Evolutionary conservation across 1,284 basidiomycete species (phyloP).

Genomic region (Quambalaria eucalypti): DNA sequence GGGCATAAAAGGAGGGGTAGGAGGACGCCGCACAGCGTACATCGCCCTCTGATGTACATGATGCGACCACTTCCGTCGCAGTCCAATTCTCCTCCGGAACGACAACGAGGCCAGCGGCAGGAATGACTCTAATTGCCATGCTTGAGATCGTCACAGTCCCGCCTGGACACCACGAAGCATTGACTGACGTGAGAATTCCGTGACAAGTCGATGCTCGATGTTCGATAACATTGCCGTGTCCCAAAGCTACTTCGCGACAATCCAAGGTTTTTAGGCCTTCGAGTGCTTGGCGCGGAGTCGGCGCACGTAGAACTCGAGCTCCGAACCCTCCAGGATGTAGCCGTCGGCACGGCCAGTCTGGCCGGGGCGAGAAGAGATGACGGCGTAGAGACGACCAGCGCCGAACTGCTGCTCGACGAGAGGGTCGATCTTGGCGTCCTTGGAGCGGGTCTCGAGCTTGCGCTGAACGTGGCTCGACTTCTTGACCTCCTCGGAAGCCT

Average conservation of each 20-base stretch:
- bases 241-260: too few relatives aligned
- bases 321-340: slow-evolving; percentile 46
- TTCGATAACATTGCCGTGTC: too few relatives aligned
- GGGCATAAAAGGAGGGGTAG: too few relatives aligned
- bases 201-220: background rate
- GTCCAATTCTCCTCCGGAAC: too few relatives aligned
- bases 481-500: slow-evolving; percentile 33
- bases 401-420: slow-evolving; percentile 47
- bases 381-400: slow-evolving; percentile 45
- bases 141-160: too few relatives aligned
- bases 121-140: too few relatives aligned
- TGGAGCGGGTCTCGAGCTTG: slow-evolving; percentile 38
- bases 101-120: too few relatives aligned
- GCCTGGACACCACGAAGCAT: background rate
- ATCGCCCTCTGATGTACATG: too few relatives aligned
- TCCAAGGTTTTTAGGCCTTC: background rate
- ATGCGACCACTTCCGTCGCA: too few relatives aligned
- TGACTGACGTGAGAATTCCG: background rate
- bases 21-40: too few relatives aligned
- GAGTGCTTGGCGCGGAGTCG: slow-evolving; percentile 22
- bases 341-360: slow-evolving; percentile 44
- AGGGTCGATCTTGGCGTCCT: slow-evolving; percentile 40
- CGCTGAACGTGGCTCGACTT: slow-evolving; percentile 29
- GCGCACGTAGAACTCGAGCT: slow-evolving; percentile 46
- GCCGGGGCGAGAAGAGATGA: slow-evolving; percentile 41